Percentiles rank a stretch among this genome's conserved stretches.
Evolutionary conservation across 768 basidiomycete species (phyloP).

Genomic region (Phaeotremella fagi): DNA sequence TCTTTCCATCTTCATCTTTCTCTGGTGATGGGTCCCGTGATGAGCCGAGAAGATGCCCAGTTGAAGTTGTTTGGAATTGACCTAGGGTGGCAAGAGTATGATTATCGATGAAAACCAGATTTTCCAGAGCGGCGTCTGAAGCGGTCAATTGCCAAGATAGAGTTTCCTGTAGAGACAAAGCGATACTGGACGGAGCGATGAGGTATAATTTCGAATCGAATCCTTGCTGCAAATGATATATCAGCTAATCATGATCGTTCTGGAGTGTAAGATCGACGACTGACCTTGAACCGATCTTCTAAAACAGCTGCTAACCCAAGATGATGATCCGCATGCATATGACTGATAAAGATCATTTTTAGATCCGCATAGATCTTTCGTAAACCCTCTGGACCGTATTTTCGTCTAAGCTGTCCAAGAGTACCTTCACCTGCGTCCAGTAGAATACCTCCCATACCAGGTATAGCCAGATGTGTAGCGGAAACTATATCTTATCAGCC

Average conservation of each 20-base stretch:
- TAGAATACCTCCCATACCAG: constrained; percentile 66
- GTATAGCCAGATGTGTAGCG: constrained; percentile 70
- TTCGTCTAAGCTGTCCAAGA: constrained; percentile 76
- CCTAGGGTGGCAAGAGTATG: neutral
- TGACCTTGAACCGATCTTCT: constrained; percentile 63
- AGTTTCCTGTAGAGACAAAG: constrained; percentile 59
- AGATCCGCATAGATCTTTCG: constrained; percentile 58
- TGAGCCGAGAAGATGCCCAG: neutral
- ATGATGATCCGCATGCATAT: constrained; percentile 91
- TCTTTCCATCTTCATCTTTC: neutral
- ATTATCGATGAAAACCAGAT: constrained; percentile 23
- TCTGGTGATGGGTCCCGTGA: neutral
- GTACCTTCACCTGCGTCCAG: constrained; percentile 90
- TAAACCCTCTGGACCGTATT: constrained; percentile 56
- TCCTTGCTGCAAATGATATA: constrained; percentile 17
- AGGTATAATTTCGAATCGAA: constrained; percentile 56
- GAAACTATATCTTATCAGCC: constrained; percentile 56
- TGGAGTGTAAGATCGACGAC: constrained; percentile 13
- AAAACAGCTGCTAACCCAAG: constrained; percentile 73
- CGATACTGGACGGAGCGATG: constrained; percentile 50
- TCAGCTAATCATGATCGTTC: neutral
- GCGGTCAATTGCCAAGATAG: constrained; percentile 69
- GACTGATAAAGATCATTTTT: constrained; percentile 78
- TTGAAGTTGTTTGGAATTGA: neutral
- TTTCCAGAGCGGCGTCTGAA: constrained; percentile 21